These are phyloP conservation scores for Pleurotus eryngii DNA, from an alignment of 768 basidiomycete genomes.

Conservation along the genomic window DNA sequence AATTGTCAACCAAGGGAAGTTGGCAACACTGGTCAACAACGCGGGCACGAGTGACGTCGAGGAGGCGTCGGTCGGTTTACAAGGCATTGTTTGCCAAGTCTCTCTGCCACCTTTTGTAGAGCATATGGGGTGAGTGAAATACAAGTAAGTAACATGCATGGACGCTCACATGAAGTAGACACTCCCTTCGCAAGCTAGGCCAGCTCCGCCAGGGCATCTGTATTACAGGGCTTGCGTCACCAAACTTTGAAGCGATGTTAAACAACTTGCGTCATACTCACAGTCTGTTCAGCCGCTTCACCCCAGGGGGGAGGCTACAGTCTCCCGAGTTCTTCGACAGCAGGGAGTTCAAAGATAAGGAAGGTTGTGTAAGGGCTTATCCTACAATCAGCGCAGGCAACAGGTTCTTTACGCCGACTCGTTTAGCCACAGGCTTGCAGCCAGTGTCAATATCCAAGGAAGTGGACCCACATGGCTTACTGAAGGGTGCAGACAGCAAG, in stretches of 20 bases:
- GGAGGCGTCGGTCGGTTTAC: background rate
- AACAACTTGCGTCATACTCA: background rate
- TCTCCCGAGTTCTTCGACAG: background rate
- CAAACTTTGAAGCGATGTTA: background rate
- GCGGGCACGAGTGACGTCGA: background rate
- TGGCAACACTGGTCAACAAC: background rate
- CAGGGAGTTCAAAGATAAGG: background rate
- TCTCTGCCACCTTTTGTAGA: background rate
- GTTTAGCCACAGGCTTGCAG: background rate
- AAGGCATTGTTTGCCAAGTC: background rate
- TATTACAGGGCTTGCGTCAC: background rate
- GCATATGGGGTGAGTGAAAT: background rate
- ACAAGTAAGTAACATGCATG: background rate
- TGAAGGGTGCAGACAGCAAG: background rate
- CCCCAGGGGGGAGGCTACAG: background rate
- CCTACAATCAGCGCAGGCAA: background rate
- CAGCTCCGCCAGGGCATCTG: background rate
- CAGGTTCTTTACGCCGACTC: background rate
- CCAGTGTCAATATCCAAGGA: background rate
- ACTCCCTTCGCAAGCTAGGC: background rate
- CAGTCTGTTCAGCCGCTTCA: background rate
- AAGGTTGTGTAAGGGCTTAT: background rate
- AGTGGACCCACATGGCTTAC: background rate
- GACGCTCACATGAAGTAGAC: background rate
- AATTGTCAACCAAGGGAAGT: background rate